These are phyloP conservation scores for Neurospora intermedia DNA, from an alignment of 495 filamentous ascomycete genomes.

Conservation along the genomic window DNA sequence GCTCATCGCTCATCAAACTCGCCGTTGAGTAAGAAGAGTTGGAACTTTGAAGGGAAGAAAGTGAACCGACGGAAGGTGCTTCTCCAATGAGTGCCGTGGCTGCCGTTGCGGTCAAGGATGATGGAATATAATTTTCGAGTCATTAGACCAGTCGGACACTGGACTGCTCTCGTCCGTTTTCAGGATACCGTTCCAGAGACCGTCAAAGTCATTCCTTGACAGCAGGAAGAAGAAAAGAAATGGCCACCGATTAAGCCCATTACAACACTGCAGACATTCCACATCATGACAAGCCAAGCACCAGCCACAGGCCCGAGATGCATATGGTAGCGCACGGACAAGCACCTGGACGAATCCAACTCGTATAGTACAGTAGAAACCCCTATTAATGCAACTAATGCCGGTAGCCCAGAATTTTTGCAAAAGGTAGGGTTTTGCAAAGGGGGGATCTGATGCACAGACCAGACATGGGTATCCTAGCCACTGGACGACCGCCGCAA, in stretches of 20 bases:
- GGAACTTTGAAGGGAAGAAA: too few relatives aligned
- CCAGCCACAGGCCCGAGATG: background rate
- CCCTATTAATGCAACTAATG: too few relatives aligned
- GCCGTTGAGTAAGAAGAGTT: too few relatives aligned
- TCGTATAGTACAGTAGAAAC: too few relatives aligned
- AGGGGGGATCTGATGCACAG: too few relatives aligned
- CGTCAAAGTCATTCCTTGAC: background rate
- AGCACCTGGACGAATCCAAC: background rate
- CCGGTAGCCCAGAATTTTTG: too few relatives aligned
- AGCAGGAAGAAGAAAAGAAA: background rate
- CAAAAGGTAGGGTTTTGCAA: too few relatives aligned
- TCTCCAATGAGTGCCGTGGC: background rate
- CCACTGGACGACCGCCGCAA: too few relatives aligned
- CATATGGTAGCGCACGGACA: background rate
- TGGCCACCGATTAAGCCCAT: too few relatives aligned
- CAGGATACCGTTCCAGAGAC: background rate
- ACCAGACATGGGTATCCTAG: too few relatives aligned
- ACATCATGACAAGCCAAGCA: background rate
- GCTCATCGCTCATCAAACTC: too few relatives aligned
- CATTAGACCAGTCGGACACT: background rate
- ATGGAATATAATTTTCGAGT: background rate
- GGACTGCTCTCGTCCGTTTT: background rate
- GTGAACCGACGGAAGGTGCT: background rate
- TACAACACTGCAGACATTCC: background rate
- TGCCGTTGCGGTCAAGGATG: background rate